Evolutionary conservation across 2,329 filamentous ascomycete genomes (phyloP).

Genomic region (Curvularia lunata): DNA sequence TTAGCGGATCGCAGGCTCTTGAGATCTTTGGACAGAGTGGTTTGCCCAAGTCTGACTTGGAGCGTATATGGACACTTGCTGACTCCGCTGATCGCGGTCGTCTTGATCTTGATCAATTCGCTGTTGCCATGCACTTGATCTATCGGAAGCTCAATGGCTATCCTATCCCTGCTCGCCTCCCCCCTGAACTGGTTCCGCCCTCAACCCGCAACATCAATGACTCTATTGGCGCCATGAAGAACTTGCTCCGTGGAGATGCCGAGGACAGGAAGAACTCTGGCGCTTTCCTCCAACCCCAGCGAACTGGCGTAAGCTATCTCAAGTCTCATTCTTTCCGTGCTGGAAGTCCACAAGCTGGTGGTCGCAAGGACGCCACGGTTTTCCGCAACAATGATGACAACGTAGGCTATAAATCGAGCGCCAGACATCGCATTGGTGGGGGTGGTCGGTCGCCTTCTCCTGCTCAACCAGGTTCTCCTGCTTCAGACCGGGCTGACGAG

Average conservation of each 20-base stretch:
- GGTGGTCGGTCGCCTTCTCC: conserved; percentile 79
- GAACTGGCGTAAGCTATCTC: conserved; percentile 96
- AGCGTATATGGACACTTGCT: conserved; percentile 91
- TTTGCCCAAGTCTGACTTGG: conserved; percentile 85
- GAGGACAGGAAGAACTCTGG: conserved; percentile 88
- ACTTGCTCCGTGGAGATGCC: conserved; percentile 85
- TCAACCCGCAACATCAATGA: conserved; percentile 92
- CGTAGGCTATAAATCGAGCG: conserved; percentile 88
- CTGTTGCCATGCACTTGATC: conserved; percentile 98
- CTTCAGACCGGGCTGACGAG: conserved; percentile 73
- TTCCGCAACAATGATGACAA: conserved; percentile 97
- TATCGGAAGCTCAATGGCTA: conserved; percentile 97
- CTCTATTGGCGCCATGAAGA: conserved; percentile 92
- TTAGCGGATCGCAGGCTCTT: conserved; percentile 89
- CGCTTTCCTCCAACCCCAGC: conserved; percentile 88
- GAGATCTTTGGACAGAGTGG: conserved; percentile 98
- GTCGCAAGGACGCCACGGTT: conserved; percentile 91
- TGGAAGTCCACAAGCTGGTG: conserved; percentile 62
- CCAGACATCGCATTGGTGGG: conserved; percentile 78
- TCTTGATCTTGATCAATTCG: conserved; percentile 95
- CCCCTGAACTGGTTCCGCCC: conserved; percentile 90
- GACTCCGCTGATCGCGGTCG: conserved; percentile 94
- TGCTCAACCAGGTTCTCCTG: conserved; percentile 59
- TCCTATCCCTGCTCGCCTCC: conserved; percentile 83
- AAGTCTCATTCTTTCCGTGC: conserved; percentile 92